A percentile compares a stretch with the other conserved stretches of the same genome.
These are phyloP conservation scores for Pneumocystis oryctolagi DNA, from an alignment of 1,139 yeast species.

Conservation along the genomic window DNA sequence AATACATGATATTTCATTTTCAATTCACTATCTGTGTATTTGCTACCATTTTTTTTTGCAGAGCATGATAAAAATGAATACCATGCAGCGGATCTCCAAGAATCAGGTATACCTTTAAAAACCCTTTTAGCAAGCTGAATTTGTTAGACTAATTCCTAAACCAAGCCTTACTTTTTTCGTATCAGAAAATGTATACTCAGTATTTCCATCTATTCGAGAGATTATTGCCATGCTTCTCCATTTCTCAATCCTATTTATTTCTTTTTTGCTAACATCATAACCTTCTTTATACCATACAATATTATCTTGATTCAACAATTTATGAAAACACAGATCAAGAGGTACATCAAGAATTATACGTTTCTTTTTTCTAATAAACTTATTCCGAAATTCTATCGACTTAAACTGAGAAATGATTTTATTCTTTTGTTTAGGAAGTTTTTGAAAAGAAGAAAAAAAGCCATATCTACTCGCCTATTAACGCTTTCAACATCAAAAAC, in stretches of 20 bases:
- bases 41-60: conserved; percentile 4
- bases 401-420: background rate
- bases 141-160: background rate
- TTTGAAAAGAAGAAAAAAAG: background rate
- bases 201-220: background rate
- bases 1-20: background rate
- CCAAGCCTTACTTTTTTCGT: background rate
- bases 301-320: background rate
- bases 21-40: background rate
- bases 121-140: background rate
- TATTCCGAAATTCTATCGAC: background rate
- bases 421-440: background rate
- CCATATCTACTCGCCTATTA: background rate
- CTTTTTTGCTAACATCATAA: background rate
- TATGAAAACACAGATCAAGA: background rate
- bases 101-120: conserved; percentile 18
- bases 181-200: background rate
- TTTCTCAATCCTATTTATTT: background rate
- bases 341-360: background rate
- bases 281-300: background rate
- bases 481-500: background rate
- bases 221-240: background rate
- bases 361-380: background rate
- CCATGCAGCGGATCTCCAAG: conserved; percentile 16
- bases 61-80: conserved; percentile 4